A percentile compares a stretch with the other conserved stretches of the same genome.
These are phyloP conservation scores for Elaphomyces granulatus DNA, from an alignment of 495 filamentous ascomycete genomes.

Conservation along the genomic window DNA sequence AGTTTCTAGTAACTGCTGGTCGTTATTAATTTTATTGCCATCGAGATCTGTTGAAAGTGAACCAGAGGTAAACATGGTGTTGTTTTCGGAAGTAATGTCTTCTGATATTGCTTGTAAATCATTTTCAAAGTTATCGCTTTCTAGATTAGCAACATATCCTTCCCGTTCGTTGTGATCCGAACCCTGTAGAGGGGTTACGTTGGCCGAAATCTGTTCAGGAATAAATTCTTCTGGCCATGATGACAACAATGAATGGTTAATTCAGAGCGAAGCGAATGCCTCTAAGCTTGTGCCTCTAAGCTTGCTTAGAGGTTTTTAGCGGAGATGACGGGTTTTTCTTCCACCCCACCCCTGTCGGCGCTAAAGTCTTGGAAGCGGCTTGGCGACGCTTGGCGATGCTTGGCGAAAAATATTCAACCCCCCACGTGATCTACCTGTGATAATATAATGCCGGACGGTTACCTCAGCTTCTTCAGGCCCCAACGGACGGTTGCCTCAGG, in stretches of 20 bases:
- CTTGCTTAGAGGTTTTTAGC: too few species aligned
- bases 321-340: too few species aligned
- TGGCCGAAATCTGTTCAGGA: background rate
- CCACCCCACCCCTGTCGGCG: too few species aligned
- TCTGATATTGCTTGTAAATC: slow-evolving; percentile 3
- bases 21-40: slow-evolving; percentile 6
- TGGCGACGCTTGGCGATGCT: too few species aligned
- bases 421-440: too few species aligned
- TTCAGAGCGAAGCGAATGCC: too few species aligned
- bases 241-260: background rate
- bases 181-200: background rate
- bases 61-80: background rate
- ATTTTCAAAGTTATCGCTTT: slow-evolving; percentile 5
- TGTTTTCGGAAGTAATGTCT: background rate
- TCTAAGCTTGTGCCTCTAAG: too few species aligned
- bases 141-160: slow-evolving; percentile 4
- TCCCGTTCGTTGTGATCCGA: slow-evolving; percentile 1
- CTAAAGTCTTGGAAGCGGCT: too few species aligned
- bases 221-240: slow-evolving; percentile 1
- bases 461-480: too few species aligned
- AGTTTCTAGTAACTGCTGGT: slow-evolving; percentile 3
- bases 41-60: slow-evolving; percentile 8
- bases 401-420: too few species aligned
- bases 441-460: too few species aligned
- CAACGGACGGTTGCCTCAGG: too few species aligned